Base-by-base conservation (phyloP, 306 rosid species). In the Clitoria ternatea region DNA sequence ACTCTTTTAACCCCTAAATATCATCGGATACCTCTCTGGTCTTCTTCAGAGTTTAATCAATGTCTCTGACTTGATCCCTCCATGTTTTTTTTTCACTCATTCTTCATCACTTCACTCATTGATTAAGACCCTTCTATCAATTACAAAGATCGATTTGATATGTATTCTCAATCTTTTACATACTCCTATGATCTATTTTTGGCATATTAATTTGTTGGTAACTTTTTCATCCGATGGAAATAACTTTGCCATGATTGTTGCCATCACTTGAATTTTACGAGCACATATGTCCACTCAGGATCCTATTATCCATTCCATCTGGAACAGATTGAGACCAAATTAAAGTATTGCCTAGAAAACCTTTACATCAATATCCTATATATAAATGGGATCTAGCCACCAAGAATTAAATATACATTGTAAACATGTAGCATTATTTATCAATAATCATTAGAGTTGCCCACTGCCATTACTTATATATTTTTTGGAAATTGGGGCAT, bases 1-100 rank as follows among this genome's bases (percentile, higher is more conserved):
- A 69, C 76, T 54, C 49, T 17, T 39, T 45, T 50, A 55, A 18
- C 54, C 6, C 74, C 9, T 61, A 20, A 39, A 61, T 11, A 32
- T 56, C 77, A 80, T 81, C 8, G 89, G 89, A 85, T 81, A 71
- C 84, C 77, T 24, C 75, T 40, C 33, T 14, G 22, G 73, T 75
- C 79, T 77, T 61, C 70, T 47, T 78, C 48, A 54, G 61, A 54
- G 61, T 66, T 48, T 75, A 62, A 66, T 78, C 32, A 13, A 57
- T 62, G 57, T 68, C 72, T 83, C 77, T 83, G 87, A 83, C 77
- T 66, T 72, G 32, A 76, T 50, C 47, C 40, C 32, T 61, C 45
- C 37, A 64, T 48, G 49, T 45, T 57, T 64, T 71, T 36, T 62
- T 23, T 13, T 44, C 36, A n/a, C n/a, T n/a, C n/a, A n/a, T 6